Base-by-base conservation (phyloP, 2,329 filamentous ascomycete species). In the Fusarium longipes region DNA sequence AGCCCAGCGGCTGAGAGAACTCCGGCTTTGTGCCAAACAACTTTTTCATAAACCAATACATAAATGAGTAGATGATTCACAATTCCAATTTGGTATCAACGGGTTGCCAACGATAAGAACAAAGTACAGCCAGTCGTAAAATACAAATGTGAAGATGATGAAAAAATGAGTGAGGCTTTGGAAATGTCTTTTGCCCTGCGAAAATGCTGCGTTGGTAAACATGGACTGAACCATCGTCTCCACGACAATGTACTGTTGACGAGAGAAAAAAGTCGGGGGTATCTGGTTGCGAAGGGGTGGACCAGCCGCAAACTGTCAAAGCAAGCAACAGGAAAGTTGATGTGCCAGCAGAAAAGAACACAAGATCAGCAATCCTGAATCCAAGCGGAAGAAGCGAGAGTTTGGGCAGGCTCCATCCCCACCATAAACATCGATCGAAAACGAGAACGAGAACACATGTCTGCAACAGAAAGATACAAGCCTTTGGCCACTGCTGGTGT, bases 81-180 rank as follows among this genome's bases (percentile, higher is more conserved):
- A 58, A 67, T 62, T 67, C 53, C 66, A 68, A 67, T 68, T 59
- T 68, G 62, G 66, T 67, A 68, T 67, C 65, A 69, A 50, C 38
- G 32, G 38, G 25, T 24, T 55, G n/a, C 54, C 45, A 43, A 47
- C 29, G 22, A 55, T 39, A 68, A 47, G 63, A 57, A 25, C 30
- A 42, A 24, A 49, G 35, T 22, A 53, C 38, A 40, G n/a, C 39
- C 43, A 49, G 54, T 43, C 48, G 25, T 50, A 36, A 29, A 30
- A 42, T n/a, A 63, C 27, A 44, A 38, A 62, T 15, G 38, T 29
- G 25, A 36, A n/a, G 15, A 50, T 57, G 29, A 42, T 35, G 10
- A 25, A 44, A 53, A 61, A 35, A 39, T 32, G 27, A 29, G 51
- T 22, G 15, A 18, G 30, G 27, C 35, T 48, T 47, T 25, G 44